These are phyloP conservation scores for Candolleomyces efflorescens DNA, from an alignment of 768 basidiomycete species.

Conservation along the genomic window DNA sequence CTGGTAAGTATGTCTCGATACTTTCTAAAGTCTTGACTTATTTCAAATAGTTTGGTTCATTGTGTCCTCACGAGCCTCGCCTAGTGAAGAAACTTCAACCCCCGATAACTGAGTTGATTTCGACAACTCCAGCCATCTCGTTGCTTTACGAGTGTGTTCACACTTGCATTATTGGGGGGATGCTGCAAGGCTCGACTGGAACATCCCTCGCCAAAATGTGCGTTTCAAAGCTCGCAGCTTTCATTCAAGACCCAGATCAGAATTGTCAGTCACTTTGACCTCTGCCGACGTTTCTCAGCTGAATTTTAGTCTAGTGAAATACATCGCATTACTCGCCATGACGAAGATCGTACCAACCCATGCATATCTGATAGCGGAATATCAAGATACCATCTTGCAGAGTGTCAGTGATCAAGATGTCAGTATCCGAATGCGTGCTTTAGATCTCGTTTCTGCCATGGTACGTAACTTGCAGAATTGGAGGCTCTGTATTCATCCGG, in stretches of 20 bases:
- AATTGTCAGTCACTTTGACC: constrained; percentile 62
- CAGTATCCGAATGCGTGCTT: constrained; percentile 92
- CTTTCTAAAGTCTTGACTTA: neutral
- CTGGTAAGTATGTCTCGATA: constrained; percentile 47
- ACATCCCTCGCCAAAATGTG: constrained; percentile 80
- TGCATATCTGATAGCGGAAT: constrained; percentile 83
- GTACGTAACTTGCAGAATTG: constrained; percentile 35
- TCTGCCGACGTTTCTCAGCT: neutral
- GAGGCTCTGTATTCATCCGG: neutral
- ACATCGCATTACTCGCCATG: constrained; percentile 93
- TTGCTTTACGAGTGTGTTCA: constrained; percentile 97
- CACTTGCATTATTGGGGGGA: constrained; percentile 95
- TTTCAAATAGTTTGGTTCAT: constrained; percentile 73
- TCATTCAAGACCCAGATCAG: constrained; percentile 91
- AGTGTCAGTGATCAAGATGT: constrained; percentile 93
- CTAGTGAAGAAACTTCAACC: constrained; percentile 91
- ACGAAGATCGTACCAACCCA: constrained; percentile 94
- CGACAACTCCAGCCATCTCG: constrained; percentile 93
- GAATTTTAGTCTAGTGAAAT: constrained; percentile 66
- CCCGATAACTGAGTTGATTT: constrained; percentile 93
- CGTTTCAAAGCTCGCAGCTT: constrained; percentile 89
- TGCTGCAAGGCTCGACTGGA: constrained; percentile 80
- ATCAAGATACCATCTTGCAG: constrained; percentile 86
- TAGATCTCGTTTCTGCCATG: constrained; percentile 93
- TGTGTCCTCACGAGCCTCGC: constrained; percentile 90